Evolutionary conservation across 805 yeast species (phyloP).

Genomic region (Yarrowia divulgata): DNA sequence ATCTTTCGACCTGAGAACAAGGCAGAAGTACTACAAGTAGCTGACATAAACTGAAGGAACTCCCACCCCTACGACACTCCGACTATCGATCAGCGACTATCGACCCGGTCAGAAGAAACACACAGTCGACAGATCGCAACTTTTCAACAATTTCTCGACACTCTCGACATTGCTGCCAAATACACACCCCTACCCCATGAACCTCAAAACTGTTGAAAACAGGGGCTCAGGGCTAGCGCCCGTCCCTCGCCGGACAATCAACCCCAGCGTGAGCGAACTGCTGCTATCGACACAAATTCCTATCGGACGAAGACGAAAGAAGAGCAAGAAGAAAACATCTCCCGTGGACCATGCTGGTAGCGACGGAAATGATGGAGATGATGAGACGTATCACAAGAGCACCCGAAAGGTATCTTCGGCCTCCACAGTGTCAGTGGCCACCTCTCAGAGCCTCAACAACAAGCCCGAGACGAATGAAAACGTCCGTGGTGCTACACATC

Average conservation of each 20-base stretch:
- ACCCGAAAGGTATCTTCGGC: slow-evolving; percentile 3
- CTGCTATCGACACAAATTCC: slow-evolving; percentile 33
- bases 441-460: slow-evolving; percentile 10
- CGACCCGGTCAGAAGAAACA: not conserved
- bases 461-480: slow-evolving; percentile 13
- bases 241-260: slow-evolving; percentile 19
- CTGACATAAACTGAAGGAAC: not conserved
- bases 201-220: slow-evolving; percentile 19
- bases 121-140: not conserved
- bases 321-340: slow-evolving; percentile 12
- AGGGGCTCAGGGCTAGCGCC: slow-evolving; percentile 14
- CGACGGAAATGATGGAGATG: slow-evolving; percentile 24
- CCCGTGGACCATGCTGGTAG: slow-evolving; percentile 7
- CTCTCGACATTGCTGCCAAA: slow-evolving; percentile 1
- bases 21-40: not conserved
- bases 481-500: slow-evolving; percentile 24
- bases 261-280: slow-evolving; percentile 31
- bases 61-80: not conserved
- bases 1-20: not conserved
- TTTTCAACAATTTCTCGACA: not conserved
- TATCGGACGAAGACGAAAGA: slow-evolving; percentile 22
- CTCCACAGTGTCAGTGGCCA: not conserved
- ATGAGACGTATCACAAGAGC: slow-evolving; percentile 18
- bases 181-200: slow-evolving; percentile 15
- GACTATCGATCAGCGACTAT: not conserved